phyloP scores from a whole-genome alignment of 2,329 filamentous ascomycete species.

The Diaporthe sp. region DNA sequence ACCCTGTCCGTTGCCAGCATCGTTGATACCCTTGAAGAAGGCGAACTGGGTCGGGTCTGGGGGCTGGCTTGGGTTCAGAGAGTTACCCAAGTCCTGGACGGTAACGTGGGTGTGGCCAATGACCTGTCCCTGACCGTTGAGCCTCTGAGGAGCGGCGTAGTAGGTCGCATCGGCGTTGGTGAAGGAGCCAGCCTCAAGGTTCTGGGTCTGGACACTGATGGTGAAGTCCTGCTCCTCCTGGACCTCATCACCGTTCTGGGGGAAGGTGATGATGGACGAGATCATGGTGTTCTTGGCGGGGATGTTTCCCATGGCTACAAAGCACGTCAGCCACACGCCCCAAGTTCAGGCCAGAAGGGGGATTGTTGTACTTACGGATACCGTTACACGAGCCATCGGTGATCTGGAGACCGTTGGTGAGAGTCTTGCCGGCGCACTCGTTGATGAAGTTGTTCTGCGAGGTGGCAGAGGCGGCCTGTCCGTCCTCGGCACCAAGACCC shows the following conservation, averaged over 20 bases:
- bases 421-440: constrained; percentile 63
- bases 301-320: constrained; percentile 68
- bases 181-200: constrained; percentile 67
- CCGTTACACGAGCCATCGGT: constrained; percentile 72
- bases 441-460: constrained; percentile 69
- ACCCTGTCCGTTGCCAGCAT: constrained; percentile 46
- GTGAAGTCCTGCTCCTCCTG: constrained; percentile 60
- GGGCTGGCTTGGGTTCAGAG: constrained; percentile 60
- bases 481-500: constrained; percentile 41
- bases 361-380: constrained; percentile 58
- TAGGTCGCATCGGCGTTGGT: constrained; percentile 70
- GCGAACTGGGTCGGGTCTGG: constrained; percentile 61
- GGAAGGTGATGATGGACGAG: constrained; percentile 64
- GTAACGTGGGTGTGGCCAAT: constrained; percentile 71
- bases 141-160: constrained; percentile 68
- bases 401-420: constrained; percentile 71
- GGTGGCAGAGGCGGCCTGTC: constrained; percentile 28
- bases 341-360: no score
- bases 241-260: constrained; percentile 62
- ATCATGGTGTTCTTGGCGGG: constrained; percentile 66
- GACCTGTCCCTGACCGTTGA: constrained; percentile 59
- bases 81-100: constrained; percentile 64
- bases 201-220: constrained; percentile 61
- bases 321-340: constrained; percentile 35
- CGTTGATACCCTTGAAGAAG: constrained; percentile 50